phyloP scores from a whole-genome alignment of 306 rosid species.

The Astragalus membranaceus region DNA sequence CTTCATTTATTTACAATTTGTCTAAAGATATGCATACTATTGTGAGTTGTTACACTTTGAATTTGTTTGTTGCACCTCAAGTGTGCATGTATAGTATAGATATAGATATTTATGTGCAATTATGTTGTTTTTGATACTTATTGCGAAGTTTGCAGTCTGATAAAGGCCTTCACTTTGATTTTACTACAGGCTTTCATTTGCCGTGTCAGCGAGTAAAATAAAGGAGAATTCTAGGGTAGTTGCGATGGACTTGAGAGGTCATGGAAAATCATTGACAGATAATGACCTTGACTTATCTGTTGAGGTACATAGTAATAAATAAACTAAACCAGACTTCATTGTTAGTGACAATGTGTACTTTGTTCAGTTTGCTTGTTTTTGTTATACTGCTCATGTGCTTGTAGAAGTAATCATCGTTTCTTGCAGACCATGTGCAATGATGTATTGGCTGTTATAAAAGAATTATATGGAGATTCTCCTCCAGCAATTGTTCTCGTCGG shows the following conservation, averaged over 20 bases:
- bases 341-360: not conserved
- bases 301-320: slow-evolving; percentile 46
- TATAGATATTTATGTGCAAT: not conserved
- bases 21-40: not conserved
- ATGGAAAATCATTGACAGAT: slow-evolving; percentile 77
- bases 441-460: slow-evolving; percentile 66
- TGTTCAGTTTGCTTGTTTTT: not conserved
- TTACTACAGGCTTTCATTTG: slow-evolving; percentile 74
- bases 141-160: slow-evolving; percentile 11
- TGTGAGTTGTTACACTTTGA: not conserved
- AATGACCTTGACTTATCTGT: slow-evolving; percentile 74
- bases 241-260: slow-evolving; percentile 95
- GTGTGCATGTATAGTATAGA: not conserved
- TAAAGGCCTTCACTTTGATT: slow-evolving; percentile 13
- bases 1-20: no score
- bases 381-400: slow-evolving; percentile 18
- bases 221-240: slow-evolving; percentile 85
- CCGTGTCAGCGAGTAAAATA: slow-evolving; percentile 61
- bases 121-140: not conserved
- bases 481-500: slow-evolving; percentile 86
- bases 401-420: not conserved
- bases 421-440: slow-evolving; percentile 96
- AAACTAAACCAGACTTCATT: not conserved
- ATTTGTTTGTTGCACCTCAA: not conserved
- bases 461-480: slow-evolving; percentile 69